Base-by-base conservation (phyloP, 2,329 filamentous ascomycete species). In the Fusarium nygamai region DNA sequence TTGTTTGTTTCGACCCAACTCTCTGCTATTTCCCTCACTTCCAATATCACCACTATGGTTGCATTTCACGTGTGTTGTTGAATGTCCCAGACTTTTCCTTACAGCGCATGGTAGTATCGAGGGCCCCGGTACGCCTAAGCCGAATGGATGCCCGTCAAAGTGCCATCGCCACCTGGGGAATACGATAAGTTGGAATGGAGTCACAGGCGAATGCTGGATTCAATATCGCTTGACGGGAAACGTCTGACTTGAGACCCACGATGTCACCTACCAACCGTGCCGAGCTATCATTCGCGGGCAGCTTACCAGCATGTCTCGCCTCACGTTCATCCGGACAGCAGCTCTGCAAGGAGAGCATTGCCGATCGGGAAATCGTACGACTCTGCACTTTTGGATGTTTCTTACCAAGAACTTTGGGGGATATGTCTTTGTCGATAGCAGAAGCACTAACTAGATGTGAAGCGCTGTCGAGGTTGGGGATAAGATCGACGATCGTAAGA, bases 161-260 rank as follows among this genome's bases (percentile, higher is more conserved):
- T 27, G 41, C 20, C 54, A 62, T 51, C 38, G 38, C 50, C 54
- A 68, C 53, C 36, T 58, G 59, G 51, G 53, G n/a, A 67, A 50
- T 34, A 51, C 48, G 63, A 67, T 67, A 31, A 24, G 61, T 66
- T 58, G 34, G 34, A 58, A 58, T 56, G 47, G 57, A 38, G 12
- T 60, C 33, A 38, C 38, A 31, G 46, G 33, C 33, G 31, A 60
- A 61, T 61, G n/a, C 29, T 38, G 20, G 11, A 33, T 51, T 46
- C 16, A 68, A 61, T 47, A 22, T 61, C 44, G 46, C 65, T 67
- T 61, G n/a, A 39, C 16, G 34, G 62, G 27, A 44, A 44, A 59
- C 44, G 29, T 20, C 44, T 67, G 44, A 67, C 47, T 27, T 38
- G 22, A 53, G 54, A 46, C 63, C 39, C 65, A 68, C 65, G 64